Evolutionary conservation across 1,284 basidiomycete species (phyloP).

Genomic region (Boletus coffeatus): DNA sequence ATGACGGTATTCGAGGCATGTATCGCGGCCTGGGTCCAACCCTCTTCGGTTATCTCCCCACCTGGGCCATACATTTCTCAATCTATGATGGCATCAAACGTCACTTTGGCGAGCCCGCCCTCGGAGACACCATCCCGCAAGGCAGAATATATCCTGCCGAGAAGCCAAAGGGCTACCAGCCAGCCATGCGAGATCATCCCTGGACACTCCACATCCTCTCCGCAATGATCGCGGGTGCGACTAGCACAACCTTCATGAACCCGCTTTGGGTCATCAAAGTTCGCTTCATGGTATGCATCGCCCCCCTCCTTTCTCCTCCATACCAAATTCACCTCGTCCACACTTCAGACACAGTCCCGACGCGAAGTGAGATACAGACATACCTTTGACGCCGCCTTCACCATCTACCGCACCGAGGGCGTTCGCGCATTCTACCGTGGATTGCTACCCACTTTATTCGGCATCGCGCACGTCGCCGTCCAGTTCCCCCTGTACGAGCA

Average conservation of each 20-base stretch:
- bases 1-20: conserved; percentile 80
- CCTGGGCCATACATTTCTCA: conserved; percentile 98
- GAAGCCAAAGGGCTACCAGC: conserved; percentile 77
- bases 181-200: conserved; percentile 67
- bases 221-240: conserved; percentile 88
- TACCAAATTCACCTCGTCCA: conserved; percentile 2
- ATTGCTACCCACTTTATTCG: conserved; percentile 81
- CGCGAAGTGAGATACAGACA: conserved; percentile 76
- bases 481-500: conserved; percentile 96
- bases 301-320: background rate
- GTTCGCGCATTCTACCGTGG: conserved; percentile 87
- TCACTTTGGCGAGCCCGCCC: conserved; percentile 61
- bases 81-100: conserved; percentile 93
- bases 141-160: conserved; percentile 71
- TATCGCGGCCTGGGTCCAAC: conserved; percentile 96
- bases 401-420: conserved; percentile 87
- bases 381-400: conserved; percentile 80
- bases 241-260: conserved; percentile 88
- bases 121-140: conserved; percentile 34
- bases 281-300: conserved; percentile 81
- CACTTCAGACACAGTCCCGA: conserved; percentile 65
- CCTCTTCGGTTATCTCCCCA: conserved; percentile 90
- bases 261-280: conserved; percentile 98
- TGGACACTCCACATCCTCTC: conserved; percentile 86
- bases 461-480: conserved; percentile 89